Base-by-base conservation (phyloP, 495 filamentous ascomycete genomes). In the Astrocystis sublimbata region DNA sequence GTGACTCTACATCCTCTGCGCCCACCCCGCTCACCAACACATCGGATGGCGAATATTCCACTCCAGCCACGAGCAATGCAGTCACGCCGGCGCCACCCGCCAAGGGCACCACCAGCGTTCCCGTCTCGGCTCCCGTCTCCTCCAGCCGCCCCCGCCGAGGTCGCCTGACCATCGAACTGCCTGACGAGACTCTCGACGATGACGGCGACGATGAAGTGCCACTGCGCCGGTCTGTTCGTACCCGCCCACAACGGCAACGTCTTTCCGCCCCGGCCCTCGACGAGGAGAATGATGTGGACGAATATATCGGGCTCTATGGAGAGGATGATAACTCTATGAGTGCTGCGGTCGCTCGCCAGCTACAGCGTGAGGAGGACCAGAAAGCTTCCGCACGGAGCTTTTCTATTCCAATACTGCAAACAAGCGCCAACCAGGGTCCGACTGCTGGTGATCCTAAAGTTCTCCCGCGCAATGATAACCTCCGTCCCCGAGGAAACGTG, bases 1-100 rank as follows among this genome's bases (percentile, higher is more conserved):
- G 64, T 52, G 54, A 59, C 46, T 64, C 67, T 31, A 61, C 75
- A 8, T 81, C 81, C 8, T 73, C 77, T 0, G 68, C 68, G 1
- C 64, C 73, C 7, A 81, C 81, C 6, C 71, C 73, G 0, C 61
- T 68, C 41, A 69, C 77, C 13, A 71, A 62, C 15, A 77, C 81
- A 40, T 82, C 81, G 1, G 85, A 80, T 6, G 86, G 81, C 52
- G 87, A 85, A 28, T 87, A 84, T 66, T 86, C 86, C 42, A 96
- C 92, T 4, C 91, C 91, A 8, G 87, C 85, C 21, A 96, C 92
- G 12, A 94, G 90, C 70, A 81, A 85, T 61, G 76, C 79, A 28
- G 81, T 80, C 4, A 89, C 89, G 8, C 86, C 89, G 0, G 74
- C 70, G 3, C 75, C 76, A n/a, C 26, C 17, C 38, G 36, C 21